These are phyloP conservation scores for Rutstroemia sp. DNA, from an alignment of 2,329 filamentous ascomycete genomes.

Conservation along the genomic window DNA sequence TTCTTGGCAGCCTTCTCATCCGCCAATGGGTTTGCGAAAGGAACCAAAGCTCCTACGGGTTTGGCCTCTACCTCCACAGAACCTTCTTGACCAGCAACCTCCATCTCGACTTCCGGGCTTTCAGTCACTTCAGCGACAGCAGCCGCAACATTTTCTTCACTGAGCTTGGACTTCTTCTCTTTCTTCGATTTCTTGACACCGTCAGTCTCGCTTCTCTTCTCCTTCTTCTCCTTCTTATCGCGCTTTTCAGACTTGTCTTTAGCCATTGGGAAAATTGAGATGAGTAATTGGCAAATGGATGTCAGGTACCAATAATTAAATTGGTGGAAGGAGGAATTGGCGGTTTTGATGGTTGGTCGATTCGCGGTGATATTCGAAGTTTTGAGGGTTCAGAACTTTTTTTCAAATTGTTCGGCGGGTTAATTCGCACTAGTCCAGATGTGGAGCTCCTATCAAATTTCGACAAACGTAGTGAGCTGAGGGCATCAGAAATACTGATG, in stretches of 20 bases:
- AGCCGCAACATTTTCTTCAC: constrained; percentile 44
- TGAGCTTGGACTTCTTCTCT: constrained; percentile 33
- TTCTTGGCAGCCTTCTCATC: constrained; percentile 68
- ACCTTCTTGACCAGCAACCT: constrained; percentile 32
- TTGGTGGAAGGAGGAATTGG: constrained; percentile 6
- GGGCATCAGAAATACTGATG: neutral
- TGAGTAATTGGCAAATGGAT: neutral
- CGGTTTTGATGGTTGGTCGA: constrained; percentile 1
- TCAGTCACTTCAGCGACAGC: constrained; percentile 59
- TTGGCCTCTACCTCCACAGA: constrained; percentile 36
- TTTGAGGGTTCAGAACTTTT: constrained; percentile 10
- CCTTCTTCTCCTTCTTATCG: constrained; percentile 57
- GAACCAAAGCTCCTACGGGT: constrained; percentile 58
- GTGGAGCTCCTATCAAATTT: constrained; percentile 5
- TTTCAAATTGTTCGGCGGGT: constrained; percentile 11
- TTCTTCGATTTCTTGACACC: constrained; percentile 39
- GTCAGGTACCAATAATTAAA: neutral
- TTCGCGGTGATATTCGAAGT: constrained; percentile 3
- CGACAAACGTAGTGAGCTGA: neutral
- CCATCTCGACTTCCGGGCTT: constrained; percentile 42
- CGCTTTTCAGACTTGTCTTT: constrained; percentile 29
- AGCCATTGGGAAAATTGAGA: constrained; percentile 20
- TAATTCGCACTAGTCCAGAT: constrained; percentile 13
- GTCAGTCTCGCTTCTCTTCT: constrained; percentile 47
- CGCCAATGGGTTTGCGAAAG: constrained; percentile 75